Conservation (phyloP, 2,329 filamentous ascomycete species). For the Sporothrix globosa region DNA sequence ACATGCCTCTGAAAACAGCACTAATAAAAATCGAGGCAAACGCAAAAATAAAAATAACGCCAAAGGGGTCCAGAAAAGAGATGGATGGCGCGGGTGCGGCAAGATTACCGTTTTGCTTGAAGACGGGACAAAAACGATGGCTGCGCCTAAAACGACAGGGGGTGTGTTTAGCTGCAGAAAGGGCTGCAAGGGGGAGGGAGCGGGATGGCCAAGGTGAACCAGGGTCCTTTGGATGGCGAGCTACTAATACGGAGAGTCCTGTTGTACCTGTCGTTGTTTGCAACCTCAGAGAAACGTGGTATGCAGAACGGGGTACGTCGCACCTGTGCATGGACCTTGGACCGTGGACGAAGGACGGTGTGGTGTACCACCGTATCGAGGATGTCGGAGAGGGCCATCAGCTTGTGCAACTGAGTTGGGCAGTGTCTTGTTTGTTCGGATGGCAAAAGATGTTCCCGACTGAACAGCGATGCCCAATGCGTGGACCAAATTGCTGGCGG, state of each 20-base stretch:
- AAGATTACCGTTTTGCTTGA: constrained; percentile 25
- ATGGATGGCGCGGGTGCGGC: constrained; percentile 27
- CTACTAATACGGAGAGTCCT: no score
- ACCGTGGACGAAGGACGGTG: constrained; percentile 5
- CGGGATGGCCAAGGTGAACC: no score
- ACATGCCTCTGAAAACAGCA: neutral
- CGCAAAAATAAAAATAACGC: neutral
- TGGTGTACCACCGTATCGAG: constrained; percentile 3
- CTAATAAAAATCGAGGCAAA: neutral
- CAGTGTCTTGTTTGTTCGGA: neutral
- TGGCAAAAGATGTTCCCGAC: neutral
- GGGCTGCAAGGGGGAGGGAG: constrained; percentile 23
- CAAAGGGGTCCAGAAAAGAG: neutral
- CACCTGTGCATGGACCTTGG: neutral
- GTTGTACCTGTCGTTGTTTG: neutral
- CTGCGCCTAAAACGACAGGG: constrained; percentile 31
- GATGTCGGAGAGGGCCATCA: neutral
- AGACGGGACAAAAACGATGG: constrained; percentile 21
- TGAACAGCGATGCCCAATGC: neutral
- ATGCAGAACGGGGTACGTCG: constrained; percentile 12
- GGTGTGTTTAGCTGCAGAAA: constrained; percentile 21
- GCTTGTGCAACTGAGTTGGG: constrained; percentile 6
- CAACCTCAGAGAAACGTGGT: constrained; percentile 12
- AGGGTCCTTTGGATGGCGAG: constrained; percentile 16
- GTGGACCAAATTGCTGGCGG: neutral